These are phyloP conservation scores for Hypericum perforatum DNA, from an alignment of 345 rosid genomes.

Conservation along the genomic window DNA sequence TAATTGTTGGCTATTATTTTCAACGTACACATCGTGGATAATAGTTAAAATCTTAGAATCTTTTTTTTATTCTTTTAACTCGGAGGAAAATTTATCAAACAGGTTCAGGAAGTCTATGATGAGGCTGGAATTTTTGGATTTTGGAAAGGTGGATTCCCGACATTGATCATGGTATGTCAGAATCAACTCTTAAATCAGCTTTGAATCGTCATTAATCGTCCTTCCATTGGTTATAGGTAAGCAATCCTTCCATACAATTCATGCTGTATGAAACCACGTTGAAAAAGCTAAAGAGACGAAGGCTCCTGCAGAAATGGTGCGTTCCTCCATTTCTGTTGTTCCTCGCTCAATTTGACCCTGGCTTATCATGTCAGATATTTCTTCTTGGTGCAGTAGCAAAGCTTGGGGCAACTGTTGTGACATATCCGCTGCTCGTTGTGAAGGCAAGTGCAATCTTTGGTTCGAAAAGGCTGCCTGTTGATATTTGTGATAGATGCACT, in stretches of 20 bases:
- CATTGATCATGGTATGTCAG: slow-evolving; percentile 78
- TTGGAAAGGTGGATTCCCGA: slow-evolving; percentile 93
- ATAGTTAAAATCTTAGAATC: background rate
- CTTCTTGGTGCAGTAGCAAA: slow-evolving; percentile 95
- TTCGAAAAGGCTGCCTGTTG: slow-evolving; percentile 1
- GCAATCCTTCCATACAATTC: slow-evolving; percentile 96
- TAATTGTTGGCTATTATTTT: slow-evolving; percentile 1
- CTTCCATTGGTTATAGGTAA: slow-evolving; percentile 43
- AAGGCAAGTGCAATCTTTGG: slow-evolving; percentile 35
- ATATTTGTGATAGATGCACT: background rate
- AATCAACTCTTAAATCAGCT: slow-evolving; percentile 22
- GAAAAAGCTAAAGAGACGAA: slow-evolving; percentile 64
- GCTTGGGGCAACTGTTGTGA: slow-evolving; percentile 91
- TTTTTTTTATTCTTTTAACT: slow-evolving; percentile 1
- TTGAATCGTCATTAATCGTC: slow-evolving; percentile 23
- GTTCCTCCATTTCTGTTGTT: background rate
- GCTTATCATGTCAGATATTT: slow-evolving; percentile 49
- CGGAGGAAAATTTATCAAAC: slow-evolving; percentile 14
- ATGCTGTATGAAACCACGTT: slow-evolving; percentile 94
- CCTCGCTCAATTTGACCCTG: slow-evolving; percentile 7
- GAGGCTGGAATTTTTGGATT: slow-evolving; percentile 89
- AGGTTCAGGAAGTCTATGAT: slow-evolving; percentile 76
- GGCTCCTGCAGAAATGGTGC: slow-evolving; percentile 32
- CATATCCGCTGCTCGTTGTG: slow-evolving; percentile 91
- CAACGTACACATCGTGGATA: slow-evolving; percentile 1